Evolutionary conservation across 1,284 basidiomycete genomes (phyloP).

Genomic region (Sporisorium scitamineum): DNA sequence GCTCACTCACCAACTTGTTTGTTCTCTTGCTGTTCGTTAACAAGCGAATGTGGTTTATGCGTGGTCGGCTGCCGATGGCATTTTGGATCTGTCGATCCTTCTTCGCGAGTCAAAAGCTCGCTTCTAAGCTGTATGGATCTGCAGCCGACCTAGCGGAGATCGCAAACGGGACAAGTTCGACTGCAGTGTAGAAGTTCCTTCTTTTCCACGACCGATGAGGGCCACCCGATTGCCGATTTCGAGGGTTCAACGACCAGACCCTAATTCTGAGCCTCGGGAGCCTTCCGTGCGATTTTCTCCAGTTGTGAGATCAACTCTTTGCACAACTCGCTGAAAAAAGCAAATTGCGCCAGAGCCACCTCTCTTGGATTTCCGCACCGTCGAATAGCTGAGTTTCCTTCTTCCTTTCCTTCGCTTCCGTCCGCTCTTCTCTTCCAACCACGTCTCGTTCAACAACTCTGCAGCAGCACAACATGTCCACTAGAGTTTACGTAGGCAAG

Average conservation of each 20-base stretch:
- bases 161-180: constrained; percentile 9
- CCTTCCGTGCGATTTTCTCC: not conserved
- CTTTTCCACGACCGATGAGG: not conserved
- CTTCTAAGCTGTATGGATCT: constrained; percentile 1
- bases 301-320: not conserved
- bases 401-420: constrained; percentile 10
- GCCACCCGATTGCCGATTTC: not conserved
- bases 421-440: constrained; percentile 3
- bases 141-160: constrained; percentile 2
- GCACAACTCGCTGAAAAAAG: too few species aligned
- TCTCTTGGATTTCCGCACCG: not conserved
- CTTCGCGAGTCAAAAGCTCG: not conserved
- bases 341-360: constrained; percentile 11
- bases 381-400: constrained; percentile 7
- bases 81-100: constrained; percentile 10
- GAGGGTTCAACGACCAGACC: constrained; percentile 3
- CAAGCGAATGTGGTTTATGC: constrained; percentile 3
- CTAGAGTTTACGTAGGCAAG: constrained; percentile 66
- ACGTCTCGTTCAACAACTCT: not conserved
- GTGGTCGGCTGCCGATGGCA: constrained; percentile 2
- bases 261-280: not conserved
- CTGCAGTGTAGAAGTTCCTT: constrained; percentile 39
- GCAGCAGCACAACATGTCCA: constrained; percentile 32
- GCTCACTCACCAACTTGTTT: not conserved
- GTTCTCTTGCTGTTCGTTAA: not conserved